A percentile compares a stretch with the other conserved stretches of the same genome.
These are phyloP conservation scores for Lentinula novae-zelandiae DNA, from an alignment of 1,284 basidiomycete species.

Conservation along the genomic window DNA sequence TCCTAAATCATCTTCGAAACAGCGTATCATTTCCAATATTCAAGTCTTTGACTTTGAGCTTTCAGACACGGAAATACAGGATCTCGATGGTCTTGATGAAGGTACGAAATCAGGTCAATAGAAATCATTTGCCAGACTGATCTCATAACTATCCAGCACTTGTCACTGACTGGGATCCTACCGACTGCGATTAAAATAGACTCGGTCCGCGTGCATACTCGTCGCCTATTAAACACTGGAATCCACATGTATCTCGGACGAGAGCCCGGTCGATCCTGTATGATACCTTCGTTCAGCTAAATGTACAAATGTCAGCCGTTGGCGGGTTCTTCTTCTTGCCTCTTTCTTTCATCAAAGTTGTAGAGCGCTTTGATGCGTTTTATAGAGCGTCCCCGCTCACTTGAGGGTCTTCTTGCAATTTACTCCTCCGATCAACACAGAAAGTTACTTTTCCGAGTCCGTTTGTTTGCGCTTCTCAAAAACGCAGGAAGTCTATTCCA, in stretches of 20 bases:
- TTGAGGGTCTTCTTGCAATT: neutral
- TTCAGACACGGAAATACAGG: constrained; percentile 42
- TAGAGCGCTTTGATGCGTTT: neutral
- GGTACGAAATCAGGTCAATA: constrained; percentile 26
- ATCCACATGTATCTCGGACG: neutral
- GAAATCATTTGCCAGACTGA: neutral
- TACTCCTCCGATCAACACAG: neutral
- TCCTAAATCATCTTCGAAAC: constrained; percentile 55
- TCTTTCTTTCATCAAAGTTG: neutral
- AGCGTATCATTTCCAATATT: constrained; percentile 54
- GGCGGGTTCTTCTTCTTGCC: neutral
- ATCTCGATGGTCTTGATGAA: constrained; percentile 55
- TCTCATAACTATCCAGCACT: constrained; percentile 28
- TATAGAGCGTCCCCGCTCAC: neutral
- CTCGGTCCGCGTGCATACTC: neutral
- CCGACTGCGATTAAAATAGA: constrained; percentile 29
- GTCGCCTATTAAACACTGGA: neutral
- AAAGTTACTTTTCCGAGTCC: neutral
- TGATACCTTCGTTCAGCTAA: neutral
- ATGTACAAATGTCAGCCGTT: neutral
- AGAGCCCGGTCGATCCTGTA: neutral
- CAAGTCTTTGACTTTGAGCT: constrained; percentile 61
- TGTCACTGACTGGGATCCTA: constrained; percentile 53
- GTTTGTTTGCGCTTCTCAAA: neutral
- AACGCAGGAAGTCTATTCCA: neutral